Base-by-base conservation (phyloP, 2,329 filamentous ascomycete species). In the Penicillium psychrosexuale region DNA sequence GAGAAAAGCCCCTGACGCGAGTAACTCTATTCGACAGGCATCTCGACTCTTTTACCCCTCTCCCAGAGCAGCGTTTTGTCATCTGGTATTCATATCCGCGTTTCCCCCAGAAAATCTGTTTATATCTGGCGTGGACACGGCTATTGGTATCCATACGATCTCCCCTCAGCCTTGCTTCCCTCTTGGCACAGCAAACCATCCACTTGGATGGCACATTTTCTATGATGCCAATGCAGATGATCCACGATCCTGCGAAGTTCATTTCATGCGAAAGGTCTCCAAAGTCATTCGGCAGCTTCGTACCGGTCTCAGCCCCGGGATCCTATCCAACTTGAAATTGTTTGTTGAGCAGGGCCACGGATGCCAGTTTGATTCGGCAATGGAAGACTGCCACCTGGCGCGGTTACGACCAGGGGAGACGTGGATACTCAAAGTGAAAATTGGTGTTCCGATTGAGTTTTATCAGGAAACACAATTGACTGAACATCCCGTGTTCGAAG, bases 81-180 rank as follows among this genome's bases (percentile, higher is more conserved):
- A 74, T 58, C 49, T 73, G 31, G 69, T 74, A 47, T 57, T 73
- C 11, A 42, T 74, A 27, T 71, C 71, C 27, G 53, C 64, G 4
- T 58, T 58, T 9, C 51, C 61, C 6, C 59, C 53, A 34, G 36
- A 40, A 17, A 55, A 56, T 8, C 49, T 69, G 9, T 53, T 54
- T 8, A 55, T 66, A n/a, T 59, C 64, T 34, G 52, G 49, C 28
- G 58, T 63, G 13, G 57, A 68, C 34, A 58, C 60, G 5, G 61
- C 59, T 9, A 58, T 74, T 27, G 66, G 69, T 15, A 61, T 73
- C 31, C 71, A 74, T 53, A 68, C 71, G 1, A 62, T 74, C 30
- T 69, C 70, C 12, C 66, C 69, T 3, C 62, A 67, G 24, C 42
- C 50, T 27, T 56, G 57, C 3, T 58, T 68, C 12, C 62, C 59